Conservation (phyloP, 306 rosid species). For the Cajanus cajan region DNA sequence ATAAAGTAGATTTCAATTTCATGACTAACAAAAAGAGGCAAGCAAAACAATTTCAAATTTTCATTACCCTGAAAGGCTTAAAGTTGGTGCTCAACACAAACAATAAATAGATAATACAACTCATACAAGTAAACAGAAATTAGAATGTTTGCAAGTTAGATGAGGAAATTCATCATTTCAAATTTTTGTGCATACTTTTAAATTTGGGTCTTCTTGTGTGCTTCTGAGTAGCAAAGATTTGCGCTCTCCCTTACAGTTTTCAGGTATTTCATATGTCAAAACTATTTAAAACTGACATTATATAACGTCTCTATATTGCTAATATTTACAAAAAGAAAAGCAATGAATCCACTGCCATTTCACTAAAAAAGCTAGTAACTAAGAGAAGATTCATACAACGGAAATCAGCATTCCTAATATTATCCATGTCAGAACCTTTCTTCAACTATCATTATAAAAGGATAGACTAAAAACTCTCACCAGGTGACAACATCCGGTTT, state of each 20-base stretch:
- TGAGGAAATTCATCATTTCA: background rate
- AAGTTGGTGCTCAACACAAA: background rate
- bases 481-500: slow-evolving; percentile 62
- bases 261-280: background rate
- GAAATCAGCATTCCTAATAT: slow-evolving; percentile 9
- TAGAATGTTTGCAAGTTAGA: slow-evolving; percentile 6
- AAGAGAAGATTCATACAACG: background rate
- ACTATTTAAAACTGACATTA: background rate
- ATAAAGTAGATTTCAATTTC: background rate
- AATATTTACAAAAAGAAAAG: slow-evolving; percentile 18
- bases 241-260: background rate
- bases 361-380: slow-evolving; percentile 12
- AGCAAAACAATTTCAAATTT: background rate
- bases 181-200: background rate
- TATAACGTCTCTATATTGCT: background rate
- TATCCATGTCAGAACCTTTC: slow-evolving; percentile 8
- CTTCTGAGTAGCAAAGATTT: background rate
- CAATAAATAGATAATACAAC: background rate
- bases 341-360: background rate
- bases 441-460: background rate
- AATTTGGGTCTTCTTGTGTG: background rate
- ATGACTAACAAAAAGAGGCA: background rate
- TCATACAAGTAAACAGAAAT: slow-evolving; percentile 9
- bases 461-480: slow-evolving; percentile 46
- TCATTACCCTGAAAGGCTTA: background rate